Evolutionary conservation across 805 yeast genomes (phyloP).

Genomic region (Candida dendrica): DNA sequence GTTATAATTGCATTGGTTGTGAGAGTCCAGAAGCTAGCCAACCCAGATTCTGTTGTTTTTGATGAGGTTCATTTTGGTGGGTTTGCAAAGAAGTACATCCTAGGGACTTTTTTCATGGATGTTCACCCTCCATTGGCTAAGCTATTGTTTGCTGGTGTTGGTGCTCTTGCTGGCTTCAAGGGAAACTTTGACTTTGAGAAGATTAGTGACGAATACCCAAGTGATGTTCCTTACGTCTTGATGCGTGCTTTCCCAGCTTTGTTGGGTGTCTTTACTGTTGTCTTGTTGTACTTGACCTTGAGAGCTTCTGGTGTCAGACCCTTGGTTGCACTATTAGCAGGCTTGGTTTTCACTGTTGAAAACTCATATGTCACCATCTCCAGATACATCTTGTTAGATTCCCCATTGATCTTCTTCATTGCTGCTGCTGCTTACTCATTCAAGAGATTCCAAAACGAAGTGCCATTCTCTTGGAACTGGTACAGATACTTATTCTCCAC

Average conservation of each 20-base stretch:
- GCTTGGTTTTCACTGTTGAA: slow-evolving; percentile 53
- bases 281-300: slow-evolving; percentile 60
- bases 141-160: slow-evolving; percentile 69
- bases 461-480: slow-evolving; percentile 54
- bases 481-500: slow-evolving; percentile 54
- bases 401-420: slow-evolving; percentile 71
- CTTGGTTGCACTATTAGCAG: slow-evolving; percentile 48
- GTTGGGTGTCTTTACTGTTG: slow-evolving; percentile 61
- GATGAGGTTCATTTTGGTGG: slow-evolving; percentile 97
- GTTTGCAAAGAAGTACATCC: slow-evolving; percentile 78
- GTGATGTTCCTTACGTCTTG: slow-evolving; percentile 47
- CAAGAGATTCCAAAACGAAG: slow-evolving; percentile 58
- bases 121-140: slow-evolving; percentile 78
- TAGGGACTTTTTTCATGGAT: slow-evolving; percentile 61
- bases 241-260: slow-evolving; percentile 69
- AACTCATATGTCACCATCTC: slow-evolving; percentile 65
- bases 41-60: slow-evolving; percentile 80
- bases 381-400: slow-evolving; percentile 66
- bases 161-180: slow-evolving; percentile 57
- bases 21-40: slow-evolving; percentile 52
- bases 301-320: slow-evolving; percentile 68
- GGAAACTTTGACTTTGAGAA: slow-evolving; percentile 63
- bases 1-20: slow-evolving; percentile 45
- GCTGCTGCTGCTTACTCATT: slow-evolving; percentile 61
- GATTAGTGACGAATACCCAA: slow-evolving; percentile 61